phyloP scores from a whole-genome alignment of 257 asterid genomes.

The Capsicum chinense region DNA sequence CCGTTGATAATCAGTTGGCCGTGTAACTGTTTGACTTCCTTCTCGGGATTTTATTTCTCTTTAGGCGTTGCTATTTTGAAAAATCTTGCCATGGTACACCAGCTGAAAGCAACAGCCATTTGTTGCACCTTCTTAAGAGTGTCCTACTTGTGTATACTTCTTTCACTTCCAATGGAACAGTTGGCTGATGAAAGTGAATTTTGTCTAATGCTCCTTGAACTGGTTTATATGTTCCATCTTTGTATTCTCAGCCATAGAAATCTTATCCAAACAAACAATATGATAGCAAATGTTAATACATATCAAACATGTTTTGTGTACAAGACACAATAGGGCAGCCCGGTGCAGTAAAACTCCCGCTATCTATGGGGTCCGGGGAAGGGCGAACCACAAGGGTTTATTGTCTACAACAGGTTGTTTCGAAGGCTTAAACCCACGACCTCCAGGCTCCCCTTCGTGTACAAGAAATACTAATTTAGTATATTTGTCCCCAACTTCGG shows the following conservation, averaged over 20 bases:
- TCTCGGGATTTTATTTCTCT: slow-evolving; percentile 8
- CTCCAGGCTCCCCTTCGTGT: too few relatives aligned
- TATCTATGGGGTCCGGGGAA: too few relatives aligned
- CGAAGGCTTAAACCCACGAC: too few relatives aligned
- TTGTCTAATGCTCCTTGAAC: background rate
- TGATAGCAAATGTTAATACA: too few relatives aligned
- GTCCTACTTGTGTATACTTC: background rate
- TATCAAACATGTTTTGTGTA: too few relatives aligned
- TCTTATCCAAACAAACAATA: slow-evolving; percentile 31
- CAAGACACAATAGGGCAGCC: too few relatives aligned
- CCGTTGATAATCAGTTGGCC: slow-evolving; percentile 41
- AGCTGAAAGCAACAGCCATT: slow-evolving; percentile 36
- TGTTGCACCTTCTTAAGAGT: background rate
- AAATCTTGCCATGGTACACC: background rate
- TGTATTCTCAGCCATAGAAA: slow-evolving; percentile 24
- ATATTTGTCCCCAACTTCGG: background rate
- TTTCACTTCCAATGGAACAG: background rate
- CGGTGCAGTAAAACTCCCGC: too few relatives aligned
- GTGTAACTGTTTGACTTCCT: slow-evolving; percentile 39
- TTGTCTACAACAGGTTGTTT: too few relatives aligned
- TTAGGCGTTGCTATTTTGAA: background rate
- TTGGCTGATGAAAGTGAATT: slow-evolving; percentile 7
- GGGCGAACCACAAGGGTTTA: too few relatives aligned
- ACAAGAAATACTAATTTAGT: background rate
- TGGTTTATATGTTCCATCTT: background rate